phyloP scores from a whole-genome alignment of 371 early-diverging fungal species.

The Actinomortierella ambigua region DNA sequence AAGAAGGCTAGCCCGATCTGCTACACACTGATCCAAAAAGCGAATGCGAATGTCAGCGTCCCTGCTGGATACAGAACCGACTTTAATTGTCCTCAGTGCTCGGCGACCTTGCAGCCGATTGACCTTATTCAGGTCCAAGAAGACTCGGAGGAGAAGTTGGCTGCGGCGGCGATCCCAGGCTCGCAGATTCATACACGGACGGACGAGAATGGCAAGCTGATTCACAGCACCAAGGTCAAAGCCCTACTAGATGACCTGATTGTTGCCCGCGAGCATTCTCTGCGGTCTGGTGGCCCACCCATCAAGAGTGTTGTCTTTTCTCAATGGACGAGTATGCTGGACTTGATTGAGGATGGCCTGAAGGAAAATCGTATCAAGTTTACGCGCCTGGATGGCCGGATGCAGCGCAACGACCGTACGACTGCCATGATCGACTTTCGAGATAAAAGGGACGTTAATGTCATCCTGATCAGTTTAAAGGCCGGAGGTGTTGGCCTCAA shows the following conservation, averaged over 20 bases:
- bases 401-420: conserved; percentile 64
- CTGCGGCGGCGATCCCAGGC: conserved; percentile 7
- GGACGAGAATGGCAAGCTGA: conserved; percentile 30
- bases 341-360: conserved; percentile 59
- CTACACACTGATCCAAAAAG: conserved; percentile 37
- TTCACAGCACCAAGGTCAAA: conserved; percentile 66
- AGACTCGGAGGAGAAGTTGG: conserved; percentile 34
- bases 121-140: conserved; percentile 40
- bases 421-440: conserved; percentile 62
- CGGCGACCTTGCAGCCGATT: conserved; percentile 8
- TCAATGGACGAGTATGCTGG: conserved; percentile 82
- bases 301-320: conserved; percentile 83
- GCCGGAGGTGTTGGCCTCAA: conserved; percentile 93
- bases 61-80: conserved; percentile 34
- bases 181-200: conserved; percentile 23
- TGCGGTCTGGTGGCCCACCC: conserved; percentile 16
- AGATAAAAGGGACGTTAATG: conserved; percentile 48
- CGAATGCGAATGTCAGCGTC: conserved; percentile 40
- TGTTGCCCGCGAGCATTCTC: conserved; percentile 24
- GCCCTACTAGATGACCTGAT: conserved; percentile 57
- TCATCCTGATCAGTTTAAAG: conserved; percentile 84
- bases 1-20: conserved; percentile 31
- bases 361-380: conserved; percentile 49
- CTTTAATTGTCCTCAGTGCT: conserved; percentile 32
- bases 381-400: conserved; percentile 75